Base-by-base conservation (phyloP, 805 yeast species). In the Candida boleticola region DNA sequence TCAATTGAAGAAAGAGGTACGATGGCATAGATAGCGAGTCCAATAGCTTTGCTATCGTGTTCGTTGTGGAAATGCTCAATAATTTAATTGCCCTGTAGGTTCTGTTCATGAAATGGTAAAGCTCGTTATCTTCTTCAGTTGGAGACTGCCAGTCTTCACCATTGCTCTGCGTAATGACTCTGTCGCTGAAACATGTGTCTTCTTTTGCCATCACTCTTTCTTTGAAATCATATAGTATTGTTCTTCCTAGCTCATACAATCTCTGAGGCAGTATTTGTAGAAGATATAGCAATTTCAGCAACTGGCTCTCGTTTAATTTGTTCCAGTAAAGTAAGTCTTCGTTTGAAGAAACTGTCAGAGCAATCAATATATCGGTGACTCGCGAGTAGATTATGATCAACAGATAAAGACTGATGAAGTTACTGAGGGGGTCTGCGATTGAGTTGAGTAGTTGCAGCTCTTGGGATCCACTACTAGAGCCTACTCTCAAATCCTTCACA, bases 251-350 rank as follows among this genome's bases (percentile, higher is more conserved):
- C n/a, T 45, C 43, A 39, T 47, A 55, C 4, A 57, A 13, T 30
- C 55, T 55, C n/a, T 50, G 32, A 1, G 76, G 76, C 7, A 56
- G 41, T 5, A 62, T 57, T 42, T 70, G 74, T 1, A 68, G 44
- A 7, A 63, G 62, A 48, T 64, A 70, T 10, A 62, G 36, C 20
- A 54, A 21, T 44, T 66, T 67, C 33, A 51, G 45, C 35, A 49
- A 40, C 6, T 51, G 34, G 5, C 70, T 63, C 25, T 48, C 42
- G 25, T 49, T 49, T 30, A 70, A 37, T 10, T 50, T 53, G 10
- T 54, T 50, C 74, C 74, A 70, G 46, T 68, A 70, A 3, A 54
- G 51, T 45, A 62, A 45, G 36, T 69, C 62, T 26, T 56, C 53
- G 41, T 66, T 64, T 32, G 61, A 52, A 14, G 52, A 42, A 18